Base-by-base conservation (phyloP, 192 early-diverging fungal genomes). In the Backusella australiensis region DNA sequence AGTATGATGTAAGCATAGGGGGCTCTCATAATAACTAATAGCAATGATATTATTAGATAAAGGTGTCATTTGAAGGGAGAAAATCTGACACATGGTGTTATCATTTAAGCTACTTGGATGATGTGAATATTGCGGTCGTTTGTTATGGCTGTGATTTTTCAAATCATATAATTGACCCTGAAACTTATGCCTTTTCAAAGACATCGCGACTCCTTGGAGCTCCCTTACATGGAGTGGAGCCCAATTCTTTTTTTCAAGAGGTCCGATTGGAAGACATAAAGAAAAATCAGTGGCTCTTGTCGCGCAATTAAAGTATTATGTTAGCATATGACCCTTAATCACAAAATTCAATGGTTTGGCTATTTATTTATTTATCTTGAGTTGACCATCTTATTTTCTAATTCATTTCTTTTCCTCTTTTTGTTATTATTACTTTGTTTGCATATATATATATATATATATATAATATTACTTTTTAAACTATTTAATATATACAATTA, bases 91-190 rank as follows among this genome's bases (percentile, higher is more conserved):
- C 63, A 44, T 77, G 76, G 76, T 35, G 39, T 26, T 65, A 65
- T 19, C 53, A 72, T 72, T 71, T 77, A 34, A 52, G 69, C 15
- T 41, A 72, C 53, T 34, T 77, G 14, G 76, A 77, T 72, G 34
- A 39, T 39, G 21, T 67, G 9, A 66, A 70, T 21, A 72, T 77
- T 15, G 56, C 39, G 23, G 70, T 69, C 2, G 59, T 77, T 19
- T 72, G 76, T 36, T 72, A 42, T 44, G 69, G 76, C 39, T 59
- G 44, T 72, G 38, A 39, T 52, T 26, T 29, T n/a, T 21, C n/a
- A 12, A 35, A 41, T 23, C 72, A 39, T 29, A 34, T 19, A 26
- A 23, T 63, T 6, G 53, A 74, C 36, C n/a, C 49, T 38, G 53
- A 39, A 23, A 38, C 59, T 38, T 36, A 21, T 36, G 53, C 11